Base-by-base conservation (phyloP, 139 green algal genomes). In the Chlamydomonas sp. region DNA sequence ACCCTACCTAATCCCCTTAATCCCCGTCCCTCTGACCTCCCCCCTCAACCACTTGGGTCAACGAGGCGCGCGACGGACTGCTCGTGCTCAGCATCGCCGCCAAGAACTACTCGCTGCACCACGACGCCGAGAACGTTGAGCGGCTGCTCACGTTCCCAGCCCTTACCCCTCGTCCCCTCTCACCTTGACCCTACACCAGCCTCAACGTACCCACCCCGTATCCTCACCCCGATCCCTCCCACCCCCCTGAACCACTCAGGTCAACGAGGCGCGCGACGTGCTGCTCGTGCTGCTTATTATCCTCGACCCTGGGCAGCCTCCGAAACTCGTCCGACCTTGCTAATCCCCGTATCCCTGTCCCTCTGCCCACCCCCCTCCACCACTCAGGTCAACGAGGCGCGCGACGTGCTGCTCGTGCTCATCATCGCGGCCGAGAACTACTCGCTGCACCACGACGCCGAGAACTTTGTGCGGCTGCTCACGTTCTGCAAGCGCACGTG, bases 51-150 rank as follows among this genome's bases (percentile, higher is more conserved):
- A 54, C 54, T 24, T 59, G 77, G 61, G 71, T 81, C n/a, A 66
- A 62, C 13, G 76, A 79, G 69, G 74, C 79, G 58, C 69, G 77
- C 0, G 77, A 83, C 72, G 76, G 79, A 57, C 69, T 83, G 58
- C 69, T 79, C 8, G 77, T 83, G 35, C 77, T 83, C 58, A 83
- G 79, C 65, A 77, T 79, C 29, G 73, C 77, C n/a, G n/a, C n/a
- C n/a, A n/a, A n/a, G n/a, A n/a, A n/a, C n/a, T n/a, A n/a, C n/a
- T n/a, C n/a, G n/a, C n/a, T n/a, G n/a, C n/a, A n/a, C n/a, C n/a
- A n/a, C n/a, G n/a, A n/a, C n/a, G n/a, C n/a, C n/a, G n/a, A n/a
- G n/a, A n/a, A n/a, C n/a, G 78, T 76, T 64, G 59, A 48, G 31
- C 63, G 71, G 26, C 64, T 82, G 72, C 71, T 82, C n/a, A 77